A percentile compares a stretch with the other conserved stretches of the same genome.
Conservation (phyloP, 257 asterid species). For the Ballota nigra region DNA sequence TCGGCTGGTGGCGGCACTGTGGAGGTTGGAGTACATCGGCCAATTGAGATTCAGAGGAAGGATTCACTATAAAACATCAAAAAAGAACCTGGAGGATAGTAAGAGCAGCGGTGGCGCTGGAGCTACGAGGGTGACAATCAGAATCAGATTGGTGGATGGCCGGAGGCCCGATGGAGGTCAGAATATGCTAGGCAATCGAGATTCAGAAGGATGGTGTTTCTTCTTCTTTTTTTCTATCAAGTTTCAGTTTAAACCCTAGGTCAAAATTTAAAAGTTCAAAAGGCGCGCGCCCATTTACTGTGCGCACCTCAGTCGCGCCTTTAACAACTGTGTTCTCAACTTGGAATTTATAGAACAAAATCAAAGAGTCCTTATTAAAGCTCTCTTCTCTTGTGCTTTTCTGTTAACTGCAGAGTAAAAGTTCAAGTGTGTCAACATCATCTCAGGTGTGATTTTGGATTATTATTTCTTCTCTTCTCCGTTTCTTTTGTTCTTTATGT, state of each 20-base stretch:
- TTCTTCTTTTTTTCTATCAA: not conserved
- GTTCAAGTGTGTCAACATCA: conserved; percentile 53
- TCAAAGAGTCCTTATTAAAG: not conserved
- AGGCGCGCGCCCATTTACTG: not conserved
- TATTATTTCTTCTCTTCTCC: not conserved
- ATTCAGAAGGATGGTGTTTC: not conserved
- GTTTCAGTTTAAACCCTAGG: not conserved
- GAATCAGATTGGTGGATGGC: no score
- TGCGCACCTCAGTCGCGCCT: not conserved
- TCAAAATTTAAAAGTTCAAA: not conserved
- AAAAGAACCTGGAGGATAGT: no score
- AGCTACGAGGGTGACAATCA: no score
- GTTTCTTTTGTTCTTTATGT: conserved; percentile 15
- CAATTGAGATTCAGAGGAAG: not conserved
- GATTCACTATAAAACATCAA: not conserved
- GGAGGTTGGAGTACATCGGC: not conserved
- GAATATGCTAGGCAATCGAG: no score
- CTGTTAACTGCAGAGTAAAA: conserved; percentile 54
- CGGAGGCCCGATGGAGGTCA: no score
- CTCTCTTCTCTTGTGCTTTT: conserved; percentile 12
- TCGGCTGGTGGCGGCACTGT: not conserved
- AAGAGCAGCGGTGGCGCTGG: no score
- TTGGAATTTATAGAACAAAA: not conserved
- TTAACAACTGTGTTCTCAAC: not conserved
- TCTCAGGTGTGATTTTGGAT: conserved; percentile 49